Base-by-base conservation (phyloP, 805 yeast genomes). In the Crinitomyces ghanaensis region DNA sequence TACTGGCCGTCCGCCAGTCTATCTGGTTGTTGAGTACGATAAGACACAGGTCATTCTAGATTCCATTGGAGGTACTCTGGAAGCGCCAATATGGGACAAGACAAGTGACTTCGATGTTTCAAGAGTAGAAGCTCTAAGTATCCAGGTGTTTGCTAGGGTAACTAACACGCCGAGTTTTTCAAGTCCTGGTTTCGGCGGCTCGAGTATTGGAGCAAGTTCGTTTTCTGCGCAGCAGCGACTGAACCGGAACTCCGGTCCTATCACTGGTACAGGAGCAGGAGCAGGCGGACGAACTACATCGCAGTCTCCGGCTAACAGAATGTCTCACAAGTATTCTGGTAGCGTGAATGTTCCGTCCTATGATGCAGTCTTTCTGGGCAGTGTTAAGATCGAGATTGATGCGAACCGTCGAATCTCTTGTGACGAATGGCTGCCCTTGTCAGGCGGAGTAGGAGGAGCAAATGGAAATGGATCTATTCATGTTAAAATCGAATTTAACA, bases 101-200 rank as follows among this genome's bases (percentile, higher is more conserved):
- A 84, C 84, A 7, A 80, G 93, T 11, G 74, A 86, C 3, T 91
- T 91, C 50, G 99, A 91, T 66, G 93, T 86, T 25, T 70, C 79
- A 3, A 65, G 77, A 40, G 65, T 67, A 26, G 74, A 80, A 35
- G 70, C 70, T 41, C 63, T 91, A 42, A 76, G 73, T 43, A 60
- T 88, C 26, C 91, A 83, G 52, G 68, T 84, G 14, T 91, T 81
- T 52, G 78, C 80, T 28, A 67, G 86, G 40, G 66, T 85, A n/a
- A n/a, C n/a, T n/a, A n/a, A n/a, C n/a, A n/a, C n/a, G 38, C 94
- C 46, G 17, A 34, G 33, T 8, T 27, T 17, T 4, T 30, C 31
- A 9, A 28, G 26, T 20, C 35, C 21, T 12, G 28, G 19, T 2
- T 20, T 91, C 16, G 41, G 37, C 27, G 36, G 43, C 7, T 35